Evolutionary conservation across 495 filamentous ascomycete species (phyloP).

Genomic region (Aspergillus nanangensis): DNA sequence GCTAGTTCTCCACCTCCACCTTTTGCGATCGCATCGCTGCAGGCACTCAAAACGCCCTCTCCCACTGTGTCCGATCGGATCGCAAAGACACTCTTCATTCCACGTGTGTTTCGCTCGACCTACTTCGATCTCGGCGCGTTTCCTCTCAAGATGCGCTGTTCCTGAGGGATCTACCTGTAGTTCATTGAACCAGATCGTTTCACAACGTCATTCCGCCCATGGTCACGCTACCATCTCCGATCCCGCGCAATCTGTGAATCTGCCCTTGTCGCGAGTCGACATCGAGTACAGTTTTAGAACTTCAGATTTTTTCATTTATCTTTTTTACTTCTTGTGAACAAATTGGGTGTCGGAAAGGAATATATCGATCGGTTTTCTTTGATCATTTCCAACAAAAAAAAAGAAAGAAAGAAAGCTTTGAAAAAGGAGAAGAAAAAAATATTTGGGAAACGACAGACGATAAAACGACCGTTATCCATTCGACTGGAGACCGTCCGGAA

Average conservation of each 20-base stretch:
- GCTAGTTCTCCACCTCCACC: not conserved
- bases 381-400: constrained; percentile 1
- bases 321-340: constrained; percentile 5
- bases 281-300: constrained; percentile 10
- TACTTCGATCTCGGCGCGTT: constrained; percentile 6
- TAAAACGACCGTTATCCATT: no score
- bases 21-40: no score
- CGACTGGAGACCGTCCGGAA: not conserved
- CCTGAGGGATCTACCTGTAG: constrained; percentile 25
- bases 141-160: constrained; percentile 32
- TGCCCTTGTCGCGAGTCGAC: constrained; percentile 13
- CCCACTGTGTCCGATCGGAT: constrained; percentile 1
- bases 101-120: constrained; percentile 5
- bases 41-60: no score
- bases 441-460: not conserved
- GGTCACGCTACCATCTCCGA: constrained; percentile 34
- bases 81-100: constrained; percentile 5
- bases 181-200: constrained; percentile 26
- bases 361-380: not conserved
- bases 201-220: constrained; percentile 32
- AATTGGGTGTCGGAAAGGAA: not conserved
- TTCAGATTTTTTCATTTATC: not conserved
- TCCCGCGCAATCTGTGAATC: constrained; percentile 18
- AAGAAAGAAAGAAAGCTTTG: constrained; percentile 1
- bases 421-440: constrained; percentile 10